phyloP scores from a whole-genome alignment of 768 basidiomycete species.

The Pisolithus sp. region DNA sequence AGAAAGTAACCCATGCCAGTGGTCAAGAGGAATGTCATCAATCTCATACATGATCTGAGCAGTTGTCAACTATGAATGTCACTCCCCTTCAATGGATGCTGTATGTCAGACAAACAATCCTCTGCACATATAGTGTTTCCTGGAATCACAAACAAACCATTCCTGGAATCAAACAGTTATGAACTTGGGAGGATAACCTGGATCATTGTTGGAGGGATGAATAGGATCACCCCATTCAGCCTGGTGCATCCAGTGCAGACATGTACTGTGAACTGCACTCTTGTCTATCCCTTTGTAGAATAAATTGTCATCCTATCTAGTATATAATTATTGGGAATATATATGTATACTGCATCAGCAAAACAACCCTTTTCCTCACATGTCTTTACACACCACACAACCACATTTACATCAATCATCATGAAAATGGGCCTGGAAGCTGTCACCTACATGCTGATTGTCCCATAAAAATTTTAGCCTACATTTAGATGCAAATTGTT shows the following conservation, averaged over 20 bases:
- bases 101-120: background rate
- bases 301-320: constrained; percentile 67
- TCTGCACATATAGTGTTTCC: constrained; percentile 54
- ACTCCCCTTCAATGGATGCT: background rate
- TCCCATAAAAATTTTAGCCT: too few species aligned
- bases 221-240: constrained; percentile 22
- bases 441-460: too few species aligned
- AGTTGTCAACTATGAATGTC: constrained; percentile 69
- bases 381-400: too few species aligned
- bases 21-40: too few species aligned
- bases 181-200: constrained; percentile 50
- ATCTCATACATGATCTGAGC: constrained; percentile 84
- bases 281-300: constrained; percentile 93
- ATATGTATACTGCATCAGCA: too few species aligned
- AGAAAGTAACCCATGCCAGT: too few species aligned
- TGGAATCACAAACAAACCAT: constrained; percentile 65
- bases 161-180: constrained; percentile 76
- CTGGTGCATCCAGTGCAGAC: constrained; percentile 60
- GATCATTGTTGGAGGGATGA: constrained; percentile 17
- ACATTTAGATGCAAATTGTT: too few species aligned
- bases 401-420: too few species aligned
- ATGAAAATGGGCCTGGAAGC: too few species aligned
- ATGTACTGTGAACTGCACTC: constrained; percentile 67
- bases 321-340: too few species aligned
- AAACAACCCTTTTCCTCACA: too few species aligned